Evolutionary conservation across 148 eudicot species (phyloP), one percentile per base, ranked within the genome.

Genomic region (Pouteria glomerata): DNA sequence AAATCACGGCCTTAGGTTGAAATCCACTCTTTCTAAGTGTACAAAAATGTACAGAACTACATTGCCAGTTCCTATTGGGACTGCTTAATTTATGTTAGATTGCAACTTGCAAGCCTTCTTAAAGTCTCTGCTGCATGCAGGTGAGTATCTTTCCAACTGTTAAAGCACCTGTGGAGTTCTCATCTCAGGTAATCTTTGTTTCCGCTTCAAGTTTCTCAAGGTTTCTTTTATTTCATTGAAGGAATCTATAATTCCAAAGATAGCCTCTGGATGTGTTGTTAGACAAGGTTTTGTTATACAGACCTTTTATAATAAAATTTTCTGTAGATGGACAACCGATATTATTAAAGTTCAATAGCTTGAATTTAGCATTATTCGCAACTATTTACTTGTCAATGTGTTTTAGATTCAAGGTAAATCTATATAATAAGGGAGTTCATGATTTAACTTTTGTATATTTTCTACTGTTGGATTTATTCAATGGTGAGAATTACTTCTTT

Each of bases 141-240:
- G 68, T 64, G 48, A 65, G 52, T 34, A 65, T 65, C 21, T 65
- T 65, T 65, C 68, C 68, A 44, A 33, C 68, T 44, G 68, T 65
- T 42, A 65, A 65, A 65, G 68, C 68, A 65, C 52, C 52, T 2
- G 68, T 44, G 68, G 68, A 65, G 68, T 65, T 44, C 52, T 65
- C 68, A 26, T 42, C 30, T 65, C 68, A 65, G 68, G 68, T 64
- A 41, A 41, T 64, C 31, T 35, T 35, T 61, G 5, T 61, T 26
- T 61, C 35, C 16, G n/a, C 19, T 59, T 57, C 27, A 11, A 26
- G 30, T 19, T 18, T 24, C 33, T 7, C 19, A n/a, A n/a, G n/a
- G n/a, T n/a, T n/a, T n/a, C n/a, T n/a, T n/a, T n/a, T n/a, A n/a
- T n/a, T n/a, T n/a, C n/a, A n/a, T n/a, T n/a, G n/a, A 6, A 7